Base-by-base conservation (phyloP, 2,329 filamentous ascomycete species). In the Pseudogymnoascus sp. region DNA sequence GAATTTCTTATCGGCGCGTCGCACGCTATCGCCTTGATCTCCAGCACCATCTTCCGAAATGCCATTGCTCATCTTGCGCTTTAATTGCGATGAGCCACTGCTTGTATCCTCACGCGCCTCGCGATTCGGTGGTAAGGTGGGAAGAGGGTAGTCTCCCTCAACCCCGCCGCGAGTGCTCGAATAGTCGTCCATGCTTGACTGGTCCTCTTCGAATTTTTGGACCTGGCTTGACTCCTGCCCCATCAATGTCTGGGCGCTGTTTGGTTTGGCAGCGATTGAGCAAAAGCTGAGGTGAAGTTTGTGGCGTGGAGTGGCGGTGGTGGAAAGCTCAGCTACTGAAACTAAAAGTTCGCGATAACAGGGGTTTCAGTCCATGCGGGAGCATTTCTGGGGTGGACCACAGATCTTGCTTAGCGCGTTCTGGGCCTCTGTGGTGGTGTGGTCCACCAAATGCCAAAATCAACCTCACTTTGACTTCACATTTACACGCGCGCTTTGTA, bases 201-300 rank as follows among this genome's bases (percentile, higher is more conserved):
- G 11, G 47, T 53, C 47, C 28, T 53, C 47, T 33, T 53, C 47
- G 6, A 53, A 33, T 53, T 33, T 11, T 33, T 53, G 47, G 47
- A 53, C 47, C 47, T 53, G 47, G 9, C 47, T 53, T 53, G 47
- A 53, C 47, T 53, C 47, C 47, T 53, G 47, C 47, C 47, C 47
- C 47, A 53, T 53, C 9, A 33, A 53, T 33, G 28, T 33, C 4
- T 53, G 47, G 3, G 12, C 33, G n/a, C 28, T 53, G 28, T 33
- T 53, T 25, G 22, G 20, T 38, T 15, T 22, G 20, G 47, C 47
- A 53, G 47, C 47, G 3, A 20, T 9, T 12, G 47, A 20, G 15
- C 28, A 20, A 28, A 15, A 11, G n/a, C 25, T 15, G 28, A 20
- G n/a, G 25, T 30, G n/a, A 53, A 33, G 47, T 12, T 33, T 20